Evolutionary conservation across 2,329 filamentous ascomycete genomes (phyloP).

Genomic region (Aspergillus uvarum): DNA sequence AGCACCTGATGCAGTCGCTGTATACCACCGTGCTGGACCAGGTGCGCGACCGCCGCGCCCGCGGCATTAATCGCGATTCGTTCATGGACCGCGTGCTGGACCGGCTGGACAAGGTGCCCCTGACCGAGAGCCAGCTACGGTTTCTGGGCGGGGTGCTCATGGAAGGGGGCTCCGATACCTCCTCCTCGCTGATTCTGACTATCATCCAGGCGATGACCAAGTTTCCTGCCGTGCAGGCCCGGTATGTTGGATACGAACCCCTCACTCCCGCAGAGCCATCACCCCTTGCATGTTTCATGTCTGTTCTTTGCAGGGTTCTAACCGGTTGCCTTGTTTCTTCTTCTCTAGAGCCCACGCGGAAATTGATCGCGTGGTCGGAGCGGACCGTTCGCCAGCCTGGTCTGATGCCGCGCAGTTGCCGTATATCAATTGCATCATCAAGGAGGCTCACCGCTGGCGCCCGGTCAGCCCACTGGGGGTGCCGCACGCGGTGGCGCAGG

Average conservation of each 20-base stretch:
- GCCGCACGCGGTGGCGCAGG: conserved; percentile 47
- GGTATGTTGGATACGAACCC: too few species aligned
- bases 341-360: conserved; percentile 45
- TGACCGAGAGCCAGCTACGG: conserved; percentile 44
- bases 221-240: conserved; percentile 46
- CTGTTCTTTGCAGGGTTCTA: neutral
- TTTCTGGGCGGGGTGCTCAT: conserved; percentile 42
- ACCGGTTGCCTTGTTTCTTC: neutral
- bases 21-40: conserved; percentile 37
- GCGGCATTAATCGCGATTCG: conserved; percentile 25
- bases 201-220: conserved; percentile 53
- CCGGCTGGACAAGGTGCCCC: conserved; percentile 34
- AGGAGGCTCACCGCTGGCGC: conserved; percentile 59
- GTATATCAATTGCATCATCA: conserved; percentile 56
- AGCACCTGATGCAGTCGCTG: conserved; percentile 43
- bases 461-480: conserved; percentile 55
- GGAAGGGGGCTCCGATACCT: conserved; percentile 48
- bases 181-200: conserved; percentile 41
- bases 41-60: conserved; percentile 36
- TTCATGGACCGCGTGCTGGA: conserved; percentile 47
- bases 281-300: too few species aligned
- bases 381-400: conserved; percentile 48
- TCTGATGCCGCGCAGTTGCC: conserved; percentile 52
- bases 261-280: too few species aligned
- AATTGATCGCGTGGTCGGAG: conserved; percentile 53